These are phyloP conservation scores for Apiospora malaysiana DNA, from an alignment of 2,329 filamentous ascomycete genomes.

Conservation along the genomic window DNA sequence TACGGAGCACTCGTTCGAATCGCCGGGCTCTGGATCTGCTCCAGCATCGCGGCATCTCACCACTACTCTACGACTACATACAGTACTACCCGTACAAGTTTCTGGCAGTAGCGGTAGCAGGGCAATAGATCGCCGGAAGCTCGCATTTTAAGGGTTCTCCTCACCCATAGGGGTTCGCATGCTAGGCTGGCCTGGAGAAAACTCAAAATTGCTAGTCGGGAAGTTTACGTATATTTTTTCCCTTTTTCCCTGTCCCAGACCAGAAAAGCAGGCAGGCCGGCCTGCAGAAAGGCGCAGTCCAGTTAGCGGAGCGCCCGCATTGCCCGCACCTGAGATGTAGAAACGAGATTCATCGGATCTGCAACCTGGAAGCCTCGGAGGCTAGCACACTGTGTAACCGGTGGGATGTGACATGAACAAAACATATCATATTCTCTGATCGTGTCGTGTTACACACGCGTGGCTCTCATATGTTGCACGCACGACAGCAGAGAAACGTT, in stretches of 20 bases:
- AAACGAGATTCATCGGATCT: neutral
- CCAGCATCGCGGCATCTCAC: neutral
- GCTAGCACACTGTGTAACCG: neutral
- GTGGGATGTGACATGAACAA: neutral
- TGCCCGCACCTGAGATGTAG: neutral
- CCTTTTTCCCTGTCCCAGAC: too few species aligned
- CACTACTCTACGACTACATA: neutral
- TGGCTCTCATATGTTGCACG: neutral
- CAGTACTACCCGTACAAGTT: neutral
- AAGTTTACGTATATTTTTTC: too few species aligned
- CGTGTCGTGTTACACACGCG: conserved; percentile 3
- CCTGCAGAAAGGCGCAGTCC: too few species aligned
- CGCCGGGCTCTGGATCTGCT: neutral
- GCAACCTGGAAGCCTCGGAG: too few species aligned
- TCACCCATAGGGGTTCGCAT: neutral
- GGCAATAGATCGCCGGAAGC: conserved; percentile 3
- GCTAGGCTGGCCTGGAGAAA: neutral
- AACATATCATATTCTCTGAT: neutral
- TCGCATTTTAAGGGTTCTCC: neutral
- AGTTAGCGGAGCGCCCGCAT: neutral
- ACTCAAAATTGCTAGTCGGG: neutral
- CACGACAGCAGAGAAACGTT: neutral
- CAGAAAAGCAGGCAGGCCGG: too few species aligned
- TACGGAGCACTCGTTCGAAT: too few species aligned
- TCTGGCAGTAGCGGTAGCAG: neutral